These are phyloP conservation scores for Annulohypoxylon bovei DNA, from an alignment of 495 filamentous ascomycete genomes.

Conservation along the genomic window DNA sequence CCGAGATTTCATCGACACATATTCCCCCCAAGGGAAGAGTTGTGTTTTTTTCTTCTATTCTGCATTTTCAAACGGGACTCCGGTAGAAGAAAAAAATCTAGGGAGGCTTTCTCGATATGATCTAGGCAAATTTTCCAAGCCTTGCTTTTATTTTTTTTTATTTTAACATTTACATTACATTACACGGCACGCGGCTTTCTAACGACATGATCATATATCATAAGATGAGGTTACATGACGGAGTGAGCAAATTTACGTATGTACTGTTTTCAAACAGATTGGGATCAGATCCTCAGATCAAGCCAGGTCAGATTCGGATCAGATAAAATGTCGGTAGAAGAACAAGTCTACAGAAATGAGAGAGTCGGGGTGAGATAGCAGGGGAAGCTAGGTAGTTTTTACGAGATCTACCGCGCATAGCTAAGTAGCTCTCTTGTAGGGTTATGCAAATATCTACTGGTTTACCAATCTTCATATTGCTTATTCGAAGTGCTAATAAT, in stretches of 20 bases:
- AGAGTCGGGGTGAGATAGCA: background rate
- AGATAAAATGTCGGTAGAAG: background rate
- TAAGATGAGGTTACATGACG: background rate
- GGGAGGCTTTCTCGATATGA: conserved; percentile 15
- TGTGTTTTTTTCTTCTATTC: conserved; percentile 21
- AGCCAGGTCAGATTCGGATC: background rate
- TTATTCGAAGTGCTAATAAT: background rate
- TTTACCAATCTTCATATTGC: background rate
- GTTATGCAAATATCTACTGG: background rate
- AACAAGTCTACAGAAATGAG: background rate
- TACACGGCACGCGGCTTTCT: background rate
- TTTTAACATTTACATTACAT: conserved; percentile 6
- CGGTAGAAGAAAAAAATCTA: conserved; percentile 24
- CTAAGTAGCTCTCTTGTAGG: background rate
- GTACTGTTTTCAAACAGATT: background rate
- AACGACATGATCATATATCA: conserved; percentile 5
- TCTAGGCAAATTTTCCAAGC: background rate
- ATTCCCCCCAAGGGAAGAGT: conserved; percentile 3
- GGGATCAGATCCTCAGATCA: background rate
- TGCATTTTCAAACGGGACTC: conserved; percentile 28
- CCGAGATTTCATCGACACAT: background rate
- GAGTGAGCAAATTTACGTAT: background rate
- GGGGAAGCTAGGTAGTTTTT: background rate
- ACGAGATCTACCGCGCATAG: background rate
- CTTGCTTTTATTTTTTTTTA: background rate